phyloP scores from a whole-genome alignment of 2,329 filamentous ascomycete genomes.

The Venturia aucupariae region DNA sequence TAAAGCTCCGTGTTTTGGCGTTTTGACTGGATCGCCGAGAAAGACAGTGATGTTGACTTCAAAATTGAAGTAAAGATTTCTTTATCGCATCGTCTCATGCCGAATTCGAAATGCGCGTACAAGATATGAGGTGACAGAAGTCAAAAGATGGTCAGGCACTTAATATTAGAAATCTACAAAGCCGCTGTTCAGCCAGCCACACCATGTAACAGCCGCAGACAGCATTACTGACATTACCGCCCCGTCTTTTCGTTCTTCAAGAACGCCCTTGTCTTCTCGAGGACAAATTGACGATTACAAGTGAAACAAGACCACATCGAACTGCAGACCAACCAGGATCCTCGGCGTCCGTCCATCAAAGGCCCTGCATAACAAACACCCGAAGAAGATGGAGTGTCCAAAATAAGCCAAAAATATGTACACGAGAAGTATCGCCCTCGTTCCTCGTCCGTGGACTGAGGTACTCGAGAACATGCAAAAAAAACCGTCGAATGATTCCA shows the following conservation, averaged over 20 bases:
- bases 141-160: slow-evolving; percentile 1
- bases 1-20: neutral
- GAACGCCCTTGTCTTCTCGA: neutral
- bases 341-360: neutral
- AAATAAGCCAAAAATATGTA: slow-evolving; percentile 1
- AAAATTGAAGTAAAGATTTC: neutral
- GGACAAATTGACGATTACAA: neutral
- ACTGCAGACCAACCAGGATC: slow-evolving; percentile 7
- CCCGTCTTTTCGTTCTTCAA: neutral
- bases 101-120: no score
- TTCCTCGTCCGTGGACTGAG: neutral
- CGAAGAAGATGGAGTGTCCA: neutral
- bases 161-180: neutral
- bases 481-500: neutral
- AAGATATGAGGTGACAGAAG: no score
- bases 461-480: neutral
- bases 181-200: neutral
- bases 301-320: slow-evolving; percentile 7
- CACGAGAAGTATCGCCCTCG: neutral
- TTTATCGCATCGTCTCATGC: no score
- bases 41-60: no score
- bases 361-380: neutral
- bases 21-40: no score
- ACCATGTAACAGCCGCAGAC: neutral
- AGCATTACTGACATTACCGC: slow-evolving; percentile 3